Conservation (phyloP, 352 stramenopile genomes). For the Globisporangium okanoganense region DNA sequence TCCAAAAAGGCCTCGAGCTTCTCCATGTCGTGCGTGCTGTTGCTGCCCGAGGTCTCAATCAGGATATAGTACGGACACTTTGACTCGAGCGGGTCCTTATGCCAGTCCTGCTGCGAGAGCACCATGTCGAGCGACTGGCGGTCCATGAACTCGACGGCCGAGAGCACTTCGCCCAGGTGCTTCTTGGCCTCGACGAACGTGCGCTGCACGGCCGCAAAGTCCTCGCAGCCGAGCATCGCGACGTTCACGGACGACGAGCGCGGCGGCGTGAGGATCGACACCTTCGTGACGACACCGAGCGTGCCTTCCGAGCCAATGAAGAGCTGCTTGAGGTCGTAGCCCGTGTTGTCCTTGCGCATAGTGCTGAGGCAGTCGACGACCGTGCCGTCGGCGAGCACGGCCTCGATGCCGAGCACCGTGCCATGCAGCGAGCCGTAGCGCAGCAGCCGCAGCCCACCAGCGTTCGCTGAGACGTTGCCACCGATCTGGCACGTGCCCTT, state of each 20-base stretch:
- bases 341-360: slow-evolving; percentile 97
- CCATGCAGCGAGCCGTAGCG: slow-evolving; percentile 94
- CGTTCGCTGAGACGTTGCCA: slow-evolving; percentile 95
- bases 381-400: slow-evolving; percentile 90
- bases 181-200: slow-evolving; percentile 84
- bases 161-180: slow-evolving; percentile 92
- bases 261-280: slow-evolving; percentile 78
- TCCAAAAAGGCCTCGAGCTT: slow-evolving; percentile 89
- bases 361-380: slow-evolving; percentile 90
- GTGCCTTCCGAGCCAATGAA: slow-evolving; percentile 97
- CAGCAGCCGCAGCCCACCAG: slow-evolving; percentile 92
- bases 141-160: slow-evolving; percentile 97
- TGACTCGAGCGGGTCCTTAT: slow-evolving; percentile 61
- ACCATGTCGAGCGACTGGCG: slow-evolving; percentile 86
- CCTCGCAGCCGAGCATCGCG: slow-evolving; percentile 87
- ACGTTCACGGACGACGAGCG: slow-evolving; percentile 81
- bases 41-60: slow-evolving; percentile 94
- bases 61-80: slow-evolving; percentile 91
- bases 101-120: slow-evolving; percentile 56
- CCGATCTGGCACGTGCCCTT: slow-evolving; percentile 98
- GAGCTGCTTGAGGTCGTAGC: slow-evolving; percentile 96
- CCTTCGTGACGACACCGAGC: slow-evolving; percentile 93
- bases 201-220: slow-evolving; percentile 82
- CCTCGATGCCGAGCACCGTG: slow-evolving; percentile 93
- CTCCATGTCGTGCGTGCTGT: slow-evolving; percentile 88